These are phyloP conservation scores for Mycena epipterygia DNA, from an alignment of 768 basidiomycete genomes.

Conservation along the genomic window DNA sequence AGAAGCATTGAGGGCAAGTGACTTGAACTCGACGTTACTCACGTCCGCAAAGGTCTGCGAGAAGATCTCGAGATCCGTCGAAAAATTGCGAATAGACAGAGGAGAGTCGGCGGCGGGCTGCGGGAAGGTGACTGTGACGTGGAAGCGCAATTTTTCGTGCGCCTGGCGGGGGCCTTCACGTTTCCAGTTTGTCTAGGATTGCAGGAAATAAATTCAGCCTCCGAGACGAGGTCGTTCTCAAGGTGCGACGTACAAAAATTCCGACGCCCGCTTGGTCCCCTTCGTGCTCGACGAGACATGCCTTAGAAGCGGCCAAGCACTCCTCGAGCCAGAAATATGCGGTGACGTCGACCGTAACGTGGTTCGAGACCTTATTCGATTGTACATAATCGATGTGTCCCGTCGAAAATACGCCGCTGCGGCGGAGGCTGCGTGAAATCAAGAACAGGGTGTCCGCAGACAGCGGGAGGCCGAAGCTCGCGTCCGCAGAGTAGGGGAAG, in stretches of 20 bases:
- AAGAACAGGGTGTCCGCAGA: conserved; percentile 45
- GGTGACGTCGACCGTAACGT: conserved; percentile 42
- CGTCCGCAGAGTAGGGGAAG: conserved; percentile 12
- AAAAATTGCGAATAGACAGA: conserved; percentile 12
- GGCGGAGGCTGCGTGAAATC: conserved; percentile 37
- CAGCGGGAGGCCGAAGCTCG: conserved; percentile 43
- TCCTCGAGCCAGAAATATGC: conserved; percentile 40
- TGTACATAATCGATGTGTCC: conserved; percentile 44
- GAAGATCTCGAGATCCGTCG: conserved; percentile 24
- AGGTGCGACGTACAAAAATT: conserved; percentile 46
- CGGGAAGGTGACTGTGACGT: conserved; percentile 28
- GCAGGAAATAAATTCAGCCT: background rate
- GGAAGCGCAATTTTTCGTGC: conserved; percentile 23
- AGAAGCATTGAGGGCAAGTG: conserved; percentile 12
- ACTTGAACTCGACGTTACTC: conserved; percentile 10
- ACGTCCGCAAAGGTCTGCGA: conserved; percentile 23
- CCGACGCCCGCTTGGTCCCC: conserved; percentile 47
- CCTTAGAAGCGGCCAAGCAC: conserved; percentile 40
- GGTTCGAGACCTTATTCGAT: conserved; percentile 33
- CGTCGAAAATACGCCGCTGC: conserved; percentile 20
- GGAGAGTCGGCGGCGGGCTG: background rate
- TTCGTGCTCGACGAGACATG: conserved; percentile 38
- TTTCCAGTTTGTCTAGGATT: conserved; percentile 25
- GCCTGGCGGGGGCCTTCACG: background rate
- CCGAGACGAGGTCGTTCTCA: background rate